Conservation (phyloP, 2,329 filamentous ascomycete genomes). For the Penicillium sp. region DNA sequence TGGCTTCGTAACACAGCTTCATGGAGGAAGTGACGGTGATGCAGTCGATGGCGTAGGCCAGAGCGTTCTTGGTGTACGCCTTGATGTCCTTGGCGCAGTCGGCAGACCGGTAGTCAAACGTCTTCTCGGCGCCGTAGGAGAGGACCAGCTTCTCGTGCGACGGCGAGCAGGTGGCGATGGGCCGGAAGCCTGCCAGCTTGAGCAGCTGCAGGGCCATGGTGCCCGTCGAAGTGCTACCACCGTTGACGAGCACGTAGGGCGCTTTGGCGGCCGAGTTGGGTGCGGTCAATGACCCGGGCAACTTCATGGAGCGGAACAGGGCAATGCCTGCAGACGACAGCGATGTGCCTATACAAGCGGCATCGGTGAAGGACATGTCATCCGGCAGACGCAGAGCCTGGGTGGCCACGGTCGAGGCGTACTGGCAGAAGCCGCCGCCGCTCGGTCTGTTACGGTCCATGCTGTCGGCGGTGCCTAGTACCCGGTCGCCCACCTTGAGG, state of each 20-base stretch:
- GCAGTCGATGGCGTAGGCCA: conserved; percentile 8
- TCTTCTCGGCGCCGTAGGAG: conserved; percentile 5
- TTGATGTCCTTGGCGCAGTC: conserved; percentile 7
- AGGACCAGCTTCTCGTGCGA: conserved; percentile 4
- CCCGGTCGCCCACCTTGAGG: neutral
- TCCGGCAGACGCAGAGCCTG: neutral
- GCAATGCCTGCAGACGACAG: neutral
- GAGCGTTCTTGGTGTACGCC: conserved; percentile 1
- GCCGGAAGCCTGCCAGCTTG: conserved; percentile 6
- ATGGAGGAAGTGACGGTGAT: neutral
- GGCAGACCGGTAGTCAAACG: conserved; percentile 10
- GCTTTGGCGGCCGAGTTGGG: neutral
- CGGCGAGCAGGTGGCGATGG: conserved; percentile 13
- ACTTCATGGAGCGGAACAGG: neutral
- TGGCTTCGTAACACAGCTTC: conserved; percentile 6
- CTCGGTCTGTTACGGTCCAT: neutral
- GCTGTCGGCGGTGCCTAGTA: neutral
- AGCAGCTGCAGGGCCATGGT: neutral
- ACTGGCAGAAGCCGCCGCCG: neutral
- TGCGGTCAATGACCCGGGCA: neutral
- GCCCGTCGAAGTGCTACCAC: neutral
- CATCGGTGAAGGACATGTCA: neutral
- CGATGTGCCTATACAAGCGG: neutral
- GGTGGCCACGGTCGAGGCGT: neutral
- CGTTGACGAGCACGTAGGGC: neutral